Evolutionary conservation across 2,329 filamentous ascomycete species (phyloP).

Genomic region (Biscogniauxia mediterranea): DNA sequence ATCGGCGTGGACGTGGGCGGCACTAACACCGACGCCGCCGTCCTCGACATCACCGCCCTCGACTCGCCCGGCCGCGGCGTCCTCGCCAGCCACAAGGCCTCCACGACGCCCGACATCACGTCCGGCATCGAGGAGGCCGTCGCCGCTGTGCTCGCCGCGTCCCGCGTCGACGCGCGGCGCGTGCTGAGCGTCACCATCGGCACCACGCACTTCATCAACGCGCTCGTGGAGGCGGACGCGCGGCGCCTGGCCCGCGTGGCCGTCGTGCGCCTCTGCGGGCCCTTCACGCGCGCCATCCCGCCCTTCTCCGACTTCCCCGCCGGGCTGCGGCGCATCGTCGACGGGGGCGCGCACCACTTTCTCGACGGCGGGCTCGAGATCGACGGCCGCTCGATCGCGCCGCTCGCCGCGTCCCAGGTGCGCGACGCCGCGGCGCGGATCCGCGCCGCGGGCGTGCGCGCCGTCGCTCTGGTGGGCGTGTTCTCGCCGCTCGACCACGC

Average conservation of each 20-base stretch:
- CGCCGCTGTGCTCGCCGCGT: too few species aligned
- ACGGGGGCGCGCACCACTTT: slow-evolving; percentile 39
- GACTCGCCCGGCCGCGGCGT: background rate
- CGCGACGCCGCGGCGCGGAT: slow-evolving; percentile 36
- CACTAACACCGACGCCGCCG: background rate
- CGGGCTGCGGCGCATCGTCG: slow-evolving; percentile 42
- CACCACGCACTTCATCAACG: slow-evolving; percentile 57
- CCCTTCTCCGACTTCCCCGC: slow-evolving; percentile 50
- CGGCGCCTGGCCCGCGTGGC: slow-evolving; percentile 46
- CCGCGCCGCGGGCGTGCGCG: slow-evolving; percentile 38
- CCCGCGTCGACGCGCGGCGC: slow-evolving; percentile 10
- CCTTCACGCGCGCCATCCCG: slow-evolving; percentile 46
- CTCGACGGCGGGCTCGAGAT: slow-evolving; percentile 49
- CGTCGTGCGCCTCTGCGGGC: slow-evolving; percentile 49
- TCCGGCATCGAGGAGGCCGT: background rate
- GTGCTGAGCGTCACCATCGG: slow-evolving; percentile 49
- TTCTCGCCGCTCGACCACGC: slow-evolving; percentile 49
- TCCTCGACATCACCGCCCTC: background rate
- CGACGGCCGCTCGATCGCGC: slow-evolving; percentile 43
- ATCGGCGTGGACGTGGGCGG: too few species aligned
- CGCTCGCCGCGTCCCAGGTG: slow-evolving; percentile 40
- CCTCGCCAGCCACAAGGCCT: background rate
- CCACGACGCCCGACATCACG: background rate
- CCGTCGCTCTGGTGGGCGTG: slow-evolving; percentile 45
- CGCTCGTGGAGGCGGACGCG: slow-evolving; percentile 50